Percentiles rank a stretch among this genome's conserved stretches.
Evolutionary conservation across 768 basidiomycete genomes (phyloP).

Genomic region (Leccinum pellstonianum): DNA sequence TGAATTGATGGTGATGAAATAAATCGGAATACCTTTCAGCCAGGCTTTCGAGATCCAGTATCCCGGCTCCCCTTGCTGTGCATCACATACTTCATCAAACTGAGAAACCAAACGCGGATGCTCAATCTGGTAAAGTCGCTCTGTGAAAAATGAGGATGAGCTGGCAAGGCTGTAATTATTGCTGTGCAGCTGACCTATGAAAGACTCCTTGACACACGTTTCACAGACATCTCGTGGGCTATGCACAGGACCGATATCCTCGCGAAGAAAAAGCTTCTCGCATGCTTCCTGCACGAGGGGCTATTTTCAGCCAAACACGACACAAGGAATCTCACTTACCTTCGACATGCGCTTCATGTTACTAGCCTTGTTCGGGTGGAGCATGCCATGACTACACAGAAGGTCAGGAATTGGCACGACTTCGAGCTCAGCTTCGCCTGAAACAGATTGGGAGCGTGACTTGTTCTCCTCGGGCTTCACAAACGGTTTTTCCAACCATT

Average conservation of each 20-base stretch:
- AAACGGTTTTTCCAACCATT: slow-evolving; percentile 51
- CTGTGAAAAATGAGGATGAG: slow-evolving; percentile 36
- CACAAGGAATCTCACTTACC: slow-evolving; percentile 35
- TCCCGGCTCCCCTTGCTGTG: slow-evolving; percentile 41
- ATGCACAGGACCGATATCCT: slow-evolving; percentile 50
- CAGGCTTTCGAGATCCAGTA: slow-evolving; percentile 80
- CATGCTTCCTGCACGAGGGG: slow-evolving; percentile 22
- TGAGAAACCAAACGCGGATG: slow-evolving; percentile 60
- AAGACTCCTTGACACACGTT: slow-evolving; percentile 53
- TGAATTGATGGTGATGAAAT: slow-evolving; percentile 11
- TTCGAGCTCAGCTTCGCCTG: slow-evolving; percentile 22
- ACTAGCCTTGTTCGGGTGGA: slow-evolving; percentile 58
- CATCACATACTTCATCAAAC: slow-evolving; percentile 55
- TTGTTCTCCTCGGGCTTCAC: slow-evolving; percentile 22
- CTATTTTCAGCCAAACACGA: not conserved
- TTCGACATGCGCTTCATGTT: slow-evolving; percentile 68
- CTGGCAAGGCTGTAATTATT: not conserved
- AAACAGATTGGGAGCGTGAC: slow-evolving; percentile 17
- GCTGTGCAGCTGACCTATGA: slow-evolving; percentile 47
- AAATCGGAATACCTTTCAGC: slow-evolving; percentile 57
- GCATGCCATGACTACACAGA: slow-evolving; percentile 56
- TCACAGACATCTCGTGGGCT: slow-evolving; percentile 55
- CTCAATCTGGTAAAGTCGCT: slow-evolving; percentile 64
- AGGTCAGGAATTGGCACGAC: slow-evolving; percentile 43
- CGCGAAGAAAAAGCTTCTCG: slow-evolving; percentile 32